Evolutionary conservation across 2,329 filamentous ascomycete species (phyloP).

Genomic region (Fusarium begoniae): DNA sequence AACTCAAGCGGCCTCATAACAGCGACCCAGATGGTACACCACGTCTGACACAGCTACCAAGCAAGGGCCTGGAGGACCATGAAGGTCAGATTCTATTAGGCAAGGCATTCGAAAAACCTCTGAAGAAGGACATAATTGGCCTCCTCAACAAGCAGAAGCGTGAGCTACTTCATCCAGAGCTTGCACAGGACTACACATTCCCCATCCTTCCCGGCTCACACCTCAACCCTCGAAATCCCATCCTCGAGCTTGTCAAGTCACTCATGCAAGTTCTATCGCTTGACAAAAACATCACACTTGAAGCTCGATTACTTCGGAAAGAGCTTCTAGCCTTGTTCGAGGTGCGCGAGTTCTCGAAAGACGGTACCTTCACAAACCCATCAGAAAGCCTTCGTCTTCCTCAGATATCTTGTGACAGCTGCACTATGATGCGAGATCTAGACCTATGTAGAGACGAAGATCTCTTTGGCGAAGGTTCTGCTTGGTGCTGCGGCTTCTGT

Average conservation of each 20-base stretch:
- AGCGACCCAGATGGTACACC: constrained; percentile 61
- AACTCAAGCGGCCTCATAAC: constrained; percentile 74
- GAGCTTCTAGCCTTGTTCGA: constrained; percentile 92
- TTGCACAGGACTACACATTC: constrained; percentile 87
- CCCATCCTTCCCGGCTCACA: constrained; percentile 81
- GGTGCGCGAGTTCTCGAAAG: constrained; percentile 89
- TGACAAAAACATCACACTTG: constrained; percentile 88
- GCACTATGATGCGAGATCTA: constrained; percentile 86
- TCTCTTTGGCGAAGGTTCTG: constrained; percentile 62
- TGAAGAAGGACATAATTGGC: constrained; percentile 86
- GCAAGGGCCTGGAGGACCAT: constrained; percentile 66
- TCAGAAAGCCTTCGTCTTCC: constrained; percentile 76
- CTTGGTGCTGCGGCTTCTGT: constrained; percentile 84
- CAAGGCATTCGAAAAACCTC: constrained; percentile 85
- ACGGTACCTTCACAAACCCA: constrained; percentile 89
- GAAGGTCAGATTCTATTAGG: constrained; percentile 75
- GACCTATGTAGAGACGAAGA: constrained; percentile 93
- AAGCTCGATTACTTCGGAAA: constrained; percentile 87
- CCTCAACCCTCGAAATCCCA: constrained; percentile 66
- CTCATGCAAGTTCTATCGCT: constrained; percentile 92
- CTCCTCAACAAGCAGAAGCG: constrained; percentile 88
- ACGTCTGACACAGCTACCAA: constrained; percentile 66
- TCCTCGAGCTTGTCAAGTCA: constrained; percentile 89
- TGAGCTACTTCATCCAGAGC: constrained; percentile 87
- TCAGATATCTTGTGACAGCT: constrained; percentile 87